Evolutionary conservation across 805 yeast genomes (phyloP), one percentile per base, ranked within the genome.

Genomic region (Nakazawaea laoshanensis): DNA sequence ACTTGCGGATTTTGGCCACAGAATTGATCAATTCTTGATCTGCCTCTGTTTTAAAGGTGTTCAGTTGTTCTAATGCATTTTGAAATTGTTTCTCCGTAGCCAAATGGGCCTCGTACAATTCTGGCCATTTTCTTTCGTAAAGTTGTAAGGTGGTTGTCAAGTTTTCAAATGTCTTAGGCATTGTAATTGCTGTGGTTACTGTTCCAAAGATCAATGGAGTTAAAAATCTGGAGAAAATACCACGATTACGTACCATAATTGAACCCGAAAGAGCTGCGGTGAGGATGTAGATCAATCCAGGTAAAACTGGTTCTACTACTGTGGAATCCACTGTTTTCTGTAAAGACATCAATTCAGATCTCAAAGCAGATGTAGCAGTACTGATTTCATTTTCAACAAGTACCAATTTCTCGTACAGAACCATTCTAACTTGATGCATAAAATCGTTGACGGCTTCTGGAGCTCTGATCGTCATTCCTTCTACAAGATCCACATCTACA

Each of bases 201-300:
- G 61, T 49, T 20, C 77, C 81, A 41, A 74, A 63, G 0, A 61
- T 31, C 11, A 68, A 32, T 2, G 84, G 83, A 4, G 72, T 53
- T 4, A 66, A 21, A 40, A 74, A 69, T 42, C 84, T 61, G 5
- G 66, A 23, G 1, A 73, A 71, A 7, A 74, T 49, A 1, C 66
- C 45, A 42, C 70, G 61, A 40, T 59, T 66, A 37, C 63, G 61
- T 11, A 62, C 70, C 21, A 71, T 39, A 36, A 77, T 68, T 3
- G 81, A 72, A 9, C 81, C 80, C 2, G 73, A 46, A 40, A 77
- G 64, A 4, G 77, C 53, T 5, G 67, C 59, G 1, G 82, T 74
- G 24, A 77, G 52, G 5, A 75, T 68, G 44, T 70, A 68, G 31
- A 75, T 63, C 25, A 67, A 48, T 27, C 61, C 59, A 13, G 84